phyloP scores from a whole-genome alignment of 345 rosid genomes.

The Lumnitzera racemosa region DNA sequence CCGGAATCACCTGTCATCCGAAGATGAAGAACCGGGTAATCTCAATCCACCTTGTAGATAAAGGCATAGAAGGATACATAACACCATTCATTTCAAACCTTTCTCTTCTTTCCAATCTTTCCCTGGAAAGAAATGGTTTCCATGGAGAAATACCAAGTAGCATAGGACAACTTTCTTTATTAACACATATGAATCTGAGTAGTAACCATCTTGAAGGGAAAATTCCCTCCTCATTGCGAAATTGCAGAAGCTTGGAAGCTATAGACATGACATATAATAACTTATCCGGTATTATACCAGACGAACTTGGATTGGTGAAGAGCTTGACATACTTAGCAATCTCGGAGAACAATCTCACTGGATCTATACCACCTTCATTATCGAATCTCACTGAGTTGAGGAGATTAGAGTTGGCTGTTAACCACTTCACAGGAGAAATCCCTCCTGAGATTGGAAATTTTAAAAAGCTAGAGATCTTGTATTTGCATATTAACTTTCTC shows the following conservation, averaged over 20 bases:
- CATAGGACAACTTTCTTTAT: slow-evolving; percentile 1
- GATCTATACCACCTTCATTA: slow-evolving; percentile 2
- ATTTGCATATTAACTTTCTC: slow-evolving; percentile 4
- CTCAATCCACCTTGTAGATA: not conserved
- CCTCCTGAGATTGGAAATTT: slow-evolving; percentile 1
- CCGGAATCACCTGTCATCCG: slow-evolving; percentile 9
- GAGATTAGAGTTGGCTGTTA: not conserved
- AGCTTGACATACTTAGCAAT: not conserved
- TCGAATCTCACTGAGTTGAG: not conserved
- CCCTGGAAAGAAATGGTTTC: slow-evolving; percentile 7
- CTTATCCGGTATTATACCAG: slow-evolving; percentile 3
- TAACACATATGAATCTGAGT: slow-evolving; percentile 1
- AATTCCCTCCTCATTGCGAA: not conserved
- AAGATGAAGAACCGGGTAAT: slow-evolving; percentile 2
- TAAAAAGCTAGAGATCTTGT: slow-evolving; percentile 5
- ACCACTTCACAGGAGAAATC: not conserved
- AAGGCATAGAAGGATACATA: slow-evolving; percentile 6
- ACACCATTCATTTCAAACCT: slow-evolving; percentile 10
- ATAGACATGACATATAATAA: not conserved
- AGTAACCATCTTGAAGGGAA: slow-evolving; percentile 1
- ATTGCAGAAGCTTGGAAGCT: slow-evolving; percentile 3
- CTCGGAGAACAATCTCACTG: slow-evolving; percentile 3
- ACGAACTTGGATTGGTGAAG: slow-evolving; percentile 5
- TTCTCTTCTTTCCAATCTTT: slow-evolving; percentile 7
- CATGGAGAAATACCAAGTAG: slow-evolving; percentile 3